Evolutionary conservation across 345 rosid species (phyloP).

Genomic region (Conringia planisiliqua): DNA sequence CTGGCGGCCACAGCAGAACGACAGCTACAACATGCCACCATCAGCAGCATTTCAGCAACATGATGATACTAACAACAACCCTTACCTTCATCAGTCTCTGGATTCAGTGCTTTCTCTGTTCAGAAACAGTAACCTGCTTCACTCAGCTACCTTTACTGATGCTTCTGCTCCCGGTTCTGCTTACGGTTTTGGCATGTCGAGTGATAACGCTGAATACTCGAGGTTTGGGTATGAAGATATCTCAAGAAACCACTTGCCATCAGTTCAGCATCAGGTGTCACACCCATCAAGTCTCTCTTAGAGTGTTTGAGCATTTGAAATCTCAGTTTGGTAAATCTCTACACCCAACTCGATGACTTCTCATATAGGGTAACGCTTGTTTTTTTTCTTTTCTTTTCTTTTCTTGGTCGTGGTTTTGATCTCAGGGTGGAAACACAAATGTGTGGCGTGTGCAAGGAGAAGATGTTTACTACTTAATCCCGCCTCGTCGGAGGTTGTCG

Average conservation of each 20-base stretch:
- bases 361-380: background rate
- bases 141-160: constrained; percentile 43
- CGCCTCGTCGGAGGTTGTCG: constrained; percentile 58
- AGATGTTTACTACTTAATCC: constrained; percentile 52
- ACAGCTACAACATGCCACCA: constrained; percentile 50
- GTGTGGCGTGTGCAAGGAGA: constrained; percentile 46
- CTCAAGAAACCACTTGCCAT: constrained; percentile 47
- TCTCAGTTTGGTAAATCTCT: background rate
- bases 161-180: constrained; percentile 64
- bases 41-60: constrained; percentile 73
- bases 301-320: background rate
- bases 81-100: constrained; percentile 49
- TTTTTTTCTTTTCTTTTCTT: background rate
- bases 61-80: constrained; percentile 48
- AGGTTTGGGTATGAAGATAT: constrained; percentile 42
- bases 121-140: constrained; percentile 69
- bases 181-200: background rate
- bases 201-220: background rate
- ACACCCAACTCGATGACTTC: background rate
- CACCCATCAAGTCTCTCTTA: background rate
- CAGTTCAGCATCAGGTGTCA: constrained; percentile 63
- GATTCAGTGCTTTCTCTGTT: constrained; percentile 64
- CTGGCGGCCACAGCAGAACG: constrained; percentile 23
- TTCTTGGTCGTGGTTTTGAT: background rate
- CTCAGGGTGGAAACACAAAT: constrained; percentile 59